These are phyloP conservation scores for Spirogloea muscicola DNA, from an alignment of 139 green algal species.

Conservation along the genomic window DNA sequence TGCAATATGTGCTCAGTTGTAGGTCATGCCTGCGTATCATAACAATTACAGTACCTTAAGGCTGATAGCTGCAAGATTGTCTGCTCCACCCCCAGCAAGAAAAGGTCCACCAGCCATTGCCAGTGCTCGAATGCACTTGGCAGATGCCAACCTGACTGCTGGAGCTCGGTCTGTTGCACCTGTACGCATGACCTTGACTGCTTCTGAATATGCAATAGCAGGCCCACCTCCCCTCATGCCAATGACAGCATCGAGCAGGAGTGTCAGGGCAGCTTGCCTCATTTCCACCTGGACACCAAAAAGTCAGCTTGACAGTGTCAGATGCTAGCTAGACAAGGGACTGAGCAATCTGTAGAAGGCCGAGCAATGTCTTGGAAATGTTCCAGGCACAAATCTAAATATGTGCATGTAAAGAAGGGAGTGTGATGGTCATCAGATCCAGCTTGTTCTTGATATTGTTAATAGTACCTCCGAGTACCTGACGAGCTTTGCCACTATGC, in stretches of 20 bases:
- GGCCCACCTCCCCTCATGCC: conserved; percentile 23
- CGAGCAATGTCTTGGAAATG: too few relatives aligned
- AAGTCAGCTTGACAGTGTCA: too few relatives aligned
- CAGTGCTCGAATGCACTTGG: conserved; percentile 15
- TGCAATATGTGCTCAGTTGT: too few relatives aligned
- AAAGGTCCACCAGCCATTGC: conserved; percentile 12
- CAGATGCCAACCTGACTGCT: conserved; percentile 12
- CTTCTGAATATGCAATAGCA: conserved; percentile 20
- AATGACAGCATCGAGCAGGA: conserved; percentile 33
- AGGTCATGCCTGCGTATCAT: too few relatives aligned
- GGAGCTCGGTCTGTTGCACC: conserved; percentile 13
- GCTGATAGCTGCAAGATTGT: conserved; percentile 24
- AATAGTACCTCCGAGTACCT: conserved; percentile 32
- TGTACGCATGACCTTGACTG: conserved; percentile 22
- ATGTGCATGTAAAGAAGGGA: too few relatives aligned
- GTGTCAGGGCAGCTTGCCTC: conserved; percentile 29
- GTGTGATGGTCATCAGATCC: too few relatives aligned
- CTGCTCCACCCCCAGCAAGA: conserved; percentile 17
- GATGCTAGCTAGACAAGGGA: too few relatives aligned
- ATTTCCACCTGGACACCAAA: conserved; percentile 20
- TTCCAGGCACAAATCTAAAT: too few relatives aligned
- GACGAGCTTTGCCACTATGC: conserved; percentile 33
- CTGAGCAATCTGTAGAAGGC: too few relatives aligned
- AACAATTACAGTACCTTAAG: too few relatives aligned
- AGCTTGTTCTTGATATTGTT: too few relatives aligned